phyloP scores from a whole-genome alignment of 2,329 filamentous ascomycete species.

The Shiraia sp. region DNA sequence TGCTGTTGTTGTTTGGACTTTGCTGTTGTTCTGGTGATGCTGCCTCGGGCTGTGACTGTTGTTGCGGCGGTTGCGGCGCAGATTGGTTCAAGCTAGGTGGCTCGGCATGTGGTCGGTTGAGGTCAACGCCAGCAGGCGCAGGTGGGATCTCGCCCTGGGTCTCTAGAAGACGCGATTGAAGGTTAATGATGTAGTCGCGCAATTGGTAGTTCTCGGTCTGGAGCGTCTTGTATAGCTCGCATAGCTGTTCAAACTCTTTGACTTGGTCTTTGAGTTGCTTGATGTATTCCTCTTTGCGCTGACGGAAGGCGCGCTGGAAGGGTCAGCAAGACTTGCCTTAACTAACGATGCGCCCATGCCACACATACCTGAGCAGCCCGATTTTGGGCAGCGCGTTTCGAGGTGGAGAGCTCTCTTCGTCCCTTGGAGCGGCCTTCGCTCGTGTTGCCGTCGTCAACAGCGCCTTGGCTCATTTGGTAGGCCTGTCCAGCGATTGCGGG shows the following conservation, averaged over 20 bases:
- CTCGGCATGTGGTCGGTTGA: constrained; percentile 58
- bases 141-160: constrained; percentile 81
- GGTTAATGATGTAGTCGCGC: constrained; percentile 87
- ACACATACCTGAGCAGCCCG: constrained; percentile 83
- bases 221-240: constrained; percentile 76
- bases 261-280: constrained; percentile 96
- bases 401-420: constrained; percentile 90
- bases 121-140: constrained; percentile 77
- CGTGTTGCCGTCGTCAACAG: constrained; percentile 51
- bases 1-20: constrained; percentile 27
- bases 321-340: constrained; percentile 25
- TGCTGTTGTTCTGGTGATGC: constrained; percentile 8
- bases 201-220: constrained; percentile 89
- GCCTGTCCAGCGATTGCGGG: constrained; percentile 58
- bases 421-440: constrained; percentile 59
- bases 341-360: background rate
- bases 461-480: constrained; percentile 54
- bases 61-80: constrained; percentile 16
- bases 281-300: constrained; percentile 97
- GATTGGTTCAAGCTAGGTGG: constrained; percentile 27
- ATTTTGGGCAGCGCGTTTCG: constrained; percentile 95
- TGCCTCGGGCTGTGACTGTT: constrained; percentile 22
- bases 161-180: constrained; percentile 86
- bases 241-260: constrained; percentile 75
- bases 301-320: constrained; percentile 84